These are phyloP conservation scores for Gautieria morchelliformis DNA, from an alignment of 768 basidiomycete genomes.

Conservation along the genomic window DNA sequence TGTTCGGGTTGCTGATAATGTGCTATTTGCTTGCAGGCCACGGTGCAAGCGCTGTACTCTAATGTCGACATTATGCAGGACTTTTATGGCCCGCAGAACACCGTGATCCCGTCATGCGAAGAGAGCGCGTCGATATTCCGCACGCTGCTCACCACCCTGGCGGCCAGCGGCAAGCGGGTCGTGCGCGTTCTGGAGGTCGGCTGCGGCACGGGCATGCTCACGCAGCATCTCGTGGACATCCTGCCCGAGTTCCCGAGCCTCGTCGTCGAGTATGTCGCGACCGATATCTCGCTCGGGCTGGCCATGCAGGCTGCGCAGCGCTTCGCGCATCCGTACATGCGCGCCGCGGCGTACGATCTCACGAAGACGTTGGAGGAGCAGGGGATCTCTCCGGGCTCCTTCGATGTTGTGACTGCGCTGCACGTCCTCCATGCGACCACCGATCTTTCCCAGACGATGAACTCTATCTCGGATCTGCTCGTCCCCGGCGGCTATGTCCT, in stretches of 20 bases:
- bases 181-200: conserved; percentile 16
- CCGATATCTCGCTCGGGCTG: conserved; percentile 10
- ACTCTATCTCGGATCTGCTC: conserved; percentile 11
- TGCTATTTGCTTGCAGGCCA: not conserved
- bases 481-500: conserved; percentile 13
- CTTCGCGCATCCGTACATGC: conserved; percentile 13
- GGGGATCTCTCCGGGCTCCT: conserved; percentile 10
- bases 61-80: conserved; percentile 9
- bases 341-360: conserved; percentile 12
- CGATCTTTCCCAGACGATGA: conserved; percentile 7
- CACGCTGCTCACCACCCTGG: conserved; percentile 9
- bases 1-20: not conserved
- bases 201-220: conserved; percentile 13
- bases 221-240: conserved; percentile 13
- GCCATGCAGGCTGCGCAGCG: conserved; percentile 12
- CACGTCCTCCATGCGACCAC: conserved; percentile 14
- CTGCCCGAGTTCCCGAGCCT: conserved; percentile 7
- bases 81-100: conserved; percentile 7
- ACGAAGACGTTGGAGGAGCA: conserved; percentile 12
- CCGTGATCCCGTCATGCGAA: conserved; percentile 10
- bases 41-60: conserved; percentile 7
- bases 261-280: conserved; percentile 15
- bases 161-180: conserved; percentile 12
- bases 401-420: conserved; percentile 13
- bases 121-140: conserved; percentile 8